Evolutionary conservation across 495 filamentous ascomycete genomes (phyloP).

Genomic region (Sporormia fimetaria): DNA sequence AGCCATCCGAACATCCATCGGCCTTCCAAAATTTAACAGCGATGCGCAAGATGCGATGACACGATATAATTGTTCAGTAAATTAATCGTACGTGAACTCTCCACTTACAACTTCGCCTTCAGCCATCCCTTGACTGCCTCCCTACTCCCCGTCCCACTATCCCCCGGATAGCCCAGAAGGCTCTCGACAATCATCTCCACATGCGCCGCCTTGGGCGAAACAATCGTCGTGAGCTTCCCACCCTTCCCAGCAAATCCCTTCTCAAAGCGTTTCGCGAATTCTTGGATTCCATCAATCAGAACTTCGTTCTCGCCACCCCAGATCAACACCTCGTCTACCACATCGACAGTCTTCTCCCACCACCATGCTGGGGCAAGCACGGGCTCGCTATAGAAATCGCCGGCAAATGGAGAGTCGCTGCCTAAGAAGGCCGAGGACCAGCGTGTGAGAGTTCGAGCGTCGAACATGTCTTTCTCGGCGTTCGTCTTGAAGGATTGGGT

Average conservation of each 20-base stretch:
- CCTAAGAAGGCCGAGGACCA: constrained; percentile 42
- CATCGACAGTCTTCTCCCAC: constrained; percentile 39
- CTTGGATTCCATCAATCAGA: constrained; percentile 44
- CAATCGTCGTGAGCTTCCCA: constrained; percentile 14
- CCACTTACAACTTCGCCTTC: constrained; percentile 14
- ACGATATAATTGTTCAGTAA: too few relatives aligned
- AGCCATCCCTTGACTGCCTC: constrained; percentile 26
- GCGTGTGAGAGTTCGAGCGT: constrained; percentile 18
- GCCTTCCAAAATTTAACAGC: too few relatives aligned
- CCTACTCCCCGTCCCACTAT: constrained; percentile 22
- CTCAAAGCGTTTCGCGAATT: constrained; percentile 37
- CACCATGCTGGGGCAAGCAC: constrained; percentile 39
- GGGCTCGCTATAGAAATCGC: constrained; percentile 49
- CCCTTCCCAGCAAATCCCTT: constrained; percentile 23
- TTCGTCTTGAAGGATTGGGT: constrained; percentile 38
- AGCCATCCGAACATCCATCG: too few relatives aligned
- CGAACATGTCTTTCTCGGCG: constrained; percentile 40
- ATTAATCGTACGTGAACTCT: too few relatives aligned
- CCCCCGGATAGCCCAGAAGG: constrained; percentile 30
- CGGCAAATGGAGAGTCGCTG: constrained; percentile 13
- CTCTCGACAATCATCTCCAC: constrained; percentile 34
- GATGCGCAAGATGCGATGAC: too few relatives aligned
- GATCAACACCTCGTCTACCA: constrained; percentile 41
- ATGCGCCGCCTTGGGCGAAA: constrained; percentile 28
- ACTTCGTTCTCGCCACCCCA: constrained; percentile 47